These are phyloP conservation scores for Kluyveromyces starmeri DNA, from an alignment of 805 yeast genomes.

Conservation along the genomic window DNA sequence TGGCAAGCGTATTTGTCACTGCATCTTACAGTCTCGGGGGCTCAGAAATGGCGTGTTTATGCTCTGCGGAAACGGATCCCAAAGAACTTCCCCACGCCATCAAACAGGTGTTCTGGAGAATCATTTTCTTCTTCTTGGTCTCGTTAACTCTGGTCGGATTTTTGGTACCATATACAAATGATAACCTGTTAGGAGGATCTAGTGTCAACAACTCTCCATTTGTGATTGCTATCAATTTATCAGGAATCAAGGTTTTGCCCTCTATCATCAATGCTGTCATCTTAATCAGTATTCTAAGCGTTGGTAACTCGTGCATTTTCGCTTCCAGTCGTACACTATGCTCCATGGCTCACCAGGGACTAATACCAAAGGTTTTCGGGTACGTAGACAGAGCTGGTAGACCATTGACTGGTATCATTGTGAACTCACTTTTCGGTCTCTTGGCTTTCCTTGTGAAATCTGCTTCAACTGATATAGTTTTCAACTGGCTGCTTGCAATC, in stretches of 20 bases:
- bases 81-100: constrained; percentile 58
- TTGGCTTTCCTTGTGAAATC: constrained; percentile 48
- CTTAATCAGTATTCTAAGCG: constrained; percentile 45
- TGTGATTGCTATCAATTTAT: constrained; percentile 49
- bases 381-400: constrained; percentile 43
- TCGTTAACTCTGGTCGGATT: constrained; percentile 50
- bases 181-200: constrained; percentile 39
- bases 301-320: constrained; percentile 47
- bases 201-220: constrained; percentile 55
- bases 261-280: constrained; percentile 52
- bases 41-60: constrained; percentile 60
- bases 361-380: constrained; percentile 40
- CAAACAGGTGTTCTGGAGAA: constrained; percentile 61
- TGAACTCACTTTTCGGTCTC: constrained; percentile 40
- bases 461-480: constrained; percentile 37
- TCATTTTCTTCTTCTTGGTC: constrained; percentile 46
- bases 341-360: constrained; percentile 42
- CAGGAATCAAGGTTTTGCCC: constrained; percentile 46
- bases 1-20: constrained; percentile 54
- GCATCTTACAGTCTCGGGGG: constrained; percentile 74
- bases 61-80: constrained; percentile 65
- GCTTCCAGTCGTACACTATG: constrained; percentile 45
- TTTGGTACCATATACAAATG: constrained; percentile 45
- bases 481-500: constrained; percentile 50
- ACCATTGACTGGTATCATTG: constrained; percentile 41